A percentile compares a stretch with the other conserved stretches of the same genome.
Conservation (phyloP, 2,329 filamentous ascomycete species). For the Ascosphaera acerosa region DNA sequence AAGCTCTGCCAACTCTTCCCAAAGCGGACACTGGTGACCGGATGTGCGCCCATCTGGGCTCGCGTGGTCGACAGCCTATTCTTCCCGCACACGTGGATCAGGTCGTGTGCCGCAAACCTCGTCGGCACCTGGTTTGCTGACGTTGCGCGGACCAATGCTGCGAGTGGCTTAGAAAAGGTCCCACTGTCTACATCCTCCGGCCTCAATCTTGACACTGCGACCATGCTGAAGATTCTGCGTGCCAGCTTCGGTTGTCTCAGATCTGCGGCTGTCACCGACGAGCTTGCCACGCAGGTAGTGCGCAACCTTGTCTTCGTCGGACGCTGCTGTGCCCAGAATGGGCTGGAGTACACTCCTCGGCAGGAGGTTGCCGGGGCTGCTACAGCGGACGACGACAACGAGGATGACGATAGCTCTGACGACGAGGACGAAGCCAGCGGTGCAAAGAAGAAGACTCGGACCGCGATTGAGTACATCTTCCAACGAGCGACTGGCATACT, state of each 20-base stretch:
- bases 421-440: conserved; percentile 19
- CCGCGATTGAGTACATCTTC: conserved; percentile 48
- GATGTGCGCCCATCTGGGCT: conserved; percentile 42
- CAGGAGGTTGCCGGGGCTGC: too few species aligned
- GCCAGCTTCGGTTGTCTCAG: conserved; percentile 34
- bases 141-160: conserved; percentile 39
- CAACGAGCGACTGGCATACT: conserved; percentile 54
- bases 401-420: conserved; percentile 16
- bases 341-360: conserved; percentile 17
- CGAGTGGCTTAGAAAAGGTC: conserved; percentile 26
- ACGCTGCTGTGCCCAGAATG: conserved; percentile 34
- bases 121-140: conserved; percentile 57
- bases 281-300: conserved; percentile 51
- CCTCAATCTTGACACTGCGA: conserved; percentile 36
- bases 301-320: conserved; percentile 68
- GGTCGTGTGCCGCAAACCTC: conserved; percentile 49
- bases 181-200: conserved; percentile 46
- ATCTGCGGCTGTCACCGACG: conserved; percentile 39
- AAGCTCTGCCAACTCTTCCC: conserved; percentile 44
- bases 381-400: conserved; percentile 16
- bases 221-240: conserved; percentile 34
- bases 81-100: conserved; percentile 47
- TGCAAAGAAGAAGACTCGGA: conserved; percentile 20
- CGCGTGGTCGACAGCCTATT: conserved; percentile 42
- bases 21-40: conserved; percentile 32